Conservation (phyloP, 257 asterid species). For the Fraxinus americana region DNA sequence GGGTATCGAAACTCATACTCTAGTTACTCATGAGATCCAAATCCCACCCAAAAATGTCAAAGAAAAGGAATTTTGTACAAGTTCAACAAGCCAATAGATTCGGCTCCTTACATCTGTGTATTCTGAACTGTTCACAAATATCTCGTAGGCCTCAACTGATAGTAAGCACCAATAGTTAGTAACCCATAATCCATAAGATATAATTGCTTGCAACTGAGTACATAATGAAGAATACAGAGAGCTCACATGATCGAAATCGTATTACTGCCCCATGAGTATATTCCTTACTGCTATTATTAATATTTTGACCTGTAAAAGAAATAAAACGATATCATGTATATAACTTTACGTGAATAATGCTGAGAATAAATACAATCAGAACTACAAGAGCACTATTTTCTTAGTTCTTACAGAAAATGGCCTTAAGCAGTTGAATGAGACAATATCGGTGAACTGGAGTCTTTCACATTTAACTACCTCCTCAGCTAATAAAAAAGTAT, state of each 20-base stretch:
- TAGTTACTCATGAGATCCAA: constrained; percentile 12
- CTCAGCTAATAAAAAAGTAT: not conserved
- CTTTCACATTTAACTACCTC: not conserved
- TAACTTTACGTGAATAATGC: constrained; percentile 6
- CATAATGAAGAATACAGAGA: constrained; percentile 21
- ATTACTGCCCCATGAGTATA: constrained; percentile 70
- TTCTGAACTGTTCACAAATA: constrained; percentile 66
- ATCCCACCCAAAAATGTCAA: constrained; percentile 10
- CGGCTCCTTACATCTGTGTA: constrained; percentile 54
- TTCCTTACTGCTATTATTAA: constrained; percentile 38
- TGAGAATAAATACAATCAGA: constrained; percentile 1
- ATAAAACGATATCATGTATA: constrained; percentile 10
- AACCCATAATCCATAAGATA: constrained; percentile 1
- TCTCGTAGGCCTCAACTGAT: constrained; percentile 70
- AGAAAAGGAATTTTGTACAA: not conserved
- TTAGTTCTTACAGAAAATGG: not conserved
- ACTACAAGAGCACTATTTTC: not conserved
- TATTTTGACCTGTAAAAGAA: constrained; percentile 49
- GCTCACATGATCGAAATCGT: constrained; percentile 75
- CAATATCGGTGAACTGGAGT: constrained; percentile 1
- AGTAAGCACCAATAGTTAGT: constrained; percentile 27
- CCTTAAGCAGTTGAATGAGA: constrained; percentile 17
- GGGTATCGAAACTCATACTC: not conserved
- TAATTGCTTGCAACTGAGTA: constrained; percentile 1
- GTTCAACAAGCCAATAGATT: constrained; percentile 19